Evolutionary conservation across 2,329 filamentous ascomycete genomes (phyloP).

Genomic region (Neofusicoccum sp.): DNA sequence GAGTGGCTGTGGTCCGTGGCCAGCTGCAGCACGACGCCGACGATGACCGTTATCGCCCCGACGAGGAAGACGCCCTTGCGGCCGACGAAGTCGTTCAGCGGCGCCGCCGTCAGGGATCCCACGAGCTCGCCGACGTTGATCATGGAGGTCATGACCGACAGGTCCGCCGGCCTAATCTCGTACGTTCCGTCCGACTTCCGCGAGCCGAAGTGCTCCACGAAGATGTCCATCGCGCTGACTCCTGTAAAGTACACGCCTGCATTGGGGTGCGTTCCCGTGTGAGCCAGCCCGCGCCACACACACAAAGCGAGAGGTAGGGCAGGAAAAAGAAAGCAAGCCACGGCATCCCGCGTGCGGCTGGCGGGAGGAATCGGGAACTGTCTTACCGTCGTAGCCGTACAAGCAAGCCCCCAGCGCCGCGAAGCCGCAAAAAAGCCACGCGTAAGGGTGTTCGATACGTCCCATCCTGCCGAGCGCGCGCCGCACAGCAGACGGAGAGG

Average conservation of each 20-base stretch:
- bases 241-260: slow-evolving; percentile 38
- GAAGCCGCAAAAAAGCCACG: slow-evolving; percentile 37
- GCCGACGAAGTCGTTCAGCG: slow-evolving; percentile 37
- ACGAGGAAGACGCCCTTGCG: slow-evolving; percentile 34
- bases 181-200: slow-evolving; percentile 29
- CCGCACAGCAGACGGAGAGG: background rate
- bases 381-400: slow-evolving; percentile 34
- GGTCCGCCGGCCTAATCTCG: slow-evolving; percentile 26
- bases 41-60: slow-evolving; percentile 29
- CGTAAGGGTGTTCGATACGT: slow-evolving; percentile 31
- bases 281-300: background rate
- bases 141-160: slow-evolving; percentile 38
- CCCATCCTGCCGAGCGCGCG: background rate
- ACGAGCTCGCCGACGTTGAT: slow-evolving; percentile 43
- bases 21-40: slow-evolving; percentile 21
- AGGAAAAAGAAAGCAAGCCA: background rate
- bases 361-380: background rate
- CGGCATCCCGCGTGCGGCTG: background rate
- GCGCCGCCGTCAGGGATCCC: slow-evolving; percentile 37
- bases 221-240: slow-evolving; percentile 29
- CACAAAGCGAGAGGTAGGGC: background rate
- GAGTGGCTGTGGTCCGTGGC: slow-evolving; percentile 5
- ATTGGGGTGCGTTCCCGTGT: slow-evolving; percentile 6
- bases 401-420: slow-evolving; percentile 39
- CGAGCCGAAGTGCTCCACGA: slow-evolving; percentile 35